Percentiles rank a stretch among this genome's conserved stretches.
Conservation (phyloP, 768 basidiomycete genomes). For the Podaxis sp. region DNA sequence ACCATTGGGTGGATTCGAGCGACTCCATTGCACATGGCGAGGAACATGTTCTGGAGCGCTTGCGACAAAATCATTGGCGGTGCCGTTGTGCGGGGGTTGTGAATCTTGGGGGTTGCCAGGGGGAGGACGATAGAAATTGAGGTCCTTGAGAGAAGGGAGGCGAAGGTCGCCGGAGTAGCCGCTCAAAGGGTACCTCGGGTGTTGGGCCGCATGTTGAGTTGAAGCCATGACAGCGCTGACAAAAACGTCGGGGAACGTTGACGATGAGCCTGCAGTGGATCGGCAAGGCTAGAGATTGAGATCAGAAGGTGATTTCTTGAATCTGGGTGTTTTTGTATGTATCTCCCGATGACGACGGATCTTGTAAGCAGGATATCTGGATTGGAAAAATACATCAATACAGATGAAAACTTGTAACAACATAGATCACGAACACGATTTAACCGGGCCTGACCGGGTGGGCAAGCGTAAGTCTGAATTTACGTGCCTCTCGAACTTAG, state of each 20-base stretch:
- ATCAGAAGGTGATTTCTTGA: constrained; percentile 39
- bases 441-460: constrained; percentile 11
- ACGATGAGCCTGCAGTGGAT: constrained; percentile 25
- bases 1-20: constrained; percentile 22
- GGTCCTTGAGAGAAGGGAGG: constrained; percentile 71
- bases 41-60: constrained; percentile 28
- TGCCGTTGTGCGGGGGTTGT: not conserved
- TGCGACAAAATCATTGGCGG: constrained; percentile 25
- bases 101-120: constrained; percentile 31
- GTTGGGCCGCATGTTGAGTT: constrained; percentile 45
- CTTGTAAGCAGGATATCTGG: constrained; percentile 30
- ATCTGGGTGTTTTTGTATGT: constrained; percentile 43
- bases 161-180: constrained; percentile 44
- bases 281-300: constrained; percentile 38
- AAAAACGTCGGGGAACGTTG: constrained; percentile 20
- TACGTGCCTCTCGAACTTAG: not conserved
- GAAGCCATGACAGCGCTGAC: constrained; percentile 43
- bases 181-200: constrained; percentile 13
- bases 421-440: constrained; percentile 18
- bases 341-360: constrained; percentile 74
- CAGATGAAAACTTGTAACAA: constrained; percentile 13
- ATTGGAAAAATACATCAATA: constrained; percentile 16
- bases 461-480: not conserved
- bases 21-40: constrained; percentile 39
- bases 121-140: constrained; percentile 52